Base-by-base conservation (phyloP, 2,329 filamentous ascomycete species). In the Fusarium phyllophilum region DNA sequence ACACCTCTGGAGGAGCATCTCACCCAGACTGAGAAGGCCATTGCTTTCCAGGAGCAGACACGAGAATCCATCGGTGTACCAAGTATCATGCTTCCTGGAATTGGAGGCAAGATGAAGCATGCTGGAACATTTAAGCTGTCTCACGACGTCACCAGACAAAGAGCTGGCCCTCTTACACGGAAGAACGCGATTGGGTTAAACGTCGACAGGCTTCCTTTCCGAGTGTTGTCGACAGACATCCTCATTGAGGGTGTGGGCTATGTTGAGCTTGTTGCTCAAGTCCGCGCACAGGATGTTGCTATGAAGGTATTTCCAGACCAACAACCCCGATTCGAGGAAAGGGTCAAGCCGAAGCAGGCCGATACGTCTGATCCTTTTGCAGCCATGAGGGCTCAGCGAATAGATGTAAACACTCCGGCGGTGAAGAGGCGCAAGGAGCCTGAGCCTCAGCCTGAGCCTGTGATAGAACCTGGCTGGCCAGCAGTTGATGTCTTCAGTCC, bases 201-300 rank as follows among this genome's bases (percentile, higher is more conserved):
- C 63, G 87, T 92, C 1, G 90, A 94, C 5, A 84, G 86, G 22
- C 85, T 98, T 9, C 94, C 95, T 0, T 99, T 95, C 82, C 89
- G 89, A 20, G 90, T 98, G 5, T 87, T 96, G 68, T 90, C 92
- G 14, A 89, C 92, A 1, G 97, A 99, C 79, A 90, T 99, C 31
- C 85, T 99, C 20, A 91, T 99, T 56, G 96, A 98, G 81, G 95
- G 96, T 5, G 92, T 95, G 33, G 96, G 96, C 13, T 99, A 97
- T 93, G 88, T 99, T 6, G 96, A 99, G 82, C 82, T 99, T 45
- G 91, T 91, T 2, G 92, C 92, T 7, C 96, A 99, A 83, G 90
- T 97, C 15, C 90, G 96, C 57, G 89, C 86, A 22, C 88, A 83
- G 78, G 84, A 87, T 66, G 51, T 79, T 31, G 71, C 81, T 41